Base-by-base conservation (phyloP, 345 rosid species). In the Rhodamnia argentea region DNA sequence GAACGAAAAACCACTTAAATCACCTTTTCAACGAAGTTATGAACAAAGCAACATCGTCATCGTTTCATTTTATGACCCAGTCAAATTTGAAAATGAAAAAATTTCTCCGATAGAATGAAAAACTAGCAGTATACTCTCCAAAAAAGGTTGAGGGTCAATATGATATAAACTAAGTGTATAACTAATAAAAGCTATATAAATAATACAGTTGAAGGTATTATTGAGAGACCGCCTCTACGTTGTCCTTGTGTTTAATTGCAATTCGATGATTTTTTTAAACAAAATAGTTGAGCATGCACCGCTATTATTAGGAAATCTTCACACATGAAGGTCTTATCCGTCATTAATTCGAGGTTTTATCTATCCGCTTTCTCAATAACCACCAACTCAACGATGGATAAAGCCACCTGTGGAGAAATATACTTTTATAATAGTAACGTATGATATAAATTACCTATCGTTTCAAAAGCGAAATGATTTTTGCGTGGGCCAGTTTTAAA, bases 401-500 rank as follows among this genome's bases (percentile, higher is more conserved):
- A 5, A 59, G 14, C 70, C 27, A 13, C 18, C n/a, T 59, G 37
- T 27, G 37, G 74, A 3, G 74, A 60, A 60, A 27, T 32, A 60
- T 14, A 47, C 11, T 14, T 60, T 13, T 60, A 20, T 37, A 60
- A 27, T 27, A 60, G 27, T 7, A 27, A 27, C 27, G 20, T 59
- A n/a, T 0, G 32, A 6, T n/a, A 13, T 27, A 5, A 60, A 60
- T 60, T 13, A 6, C 1, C 2, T 6, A 27, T 60, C 0, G 12
- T 60, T 60, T 60, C 37, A 60, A 27, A 60, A 13, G 37, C 10
- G 13, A 60, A 60, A 27, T 27, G 74, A 3, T 27, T 5, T 0
- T n/a, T n/a, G 9, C n/a, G 32, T 26, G 37, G 15, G 18, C 18
- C 5, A n/a, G 3, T 0, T n/a, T n/a, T n/a, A n/a, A n/a, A n/a